These are phyloP conservation scores for Acacia crassicarpa DNA, from an alignment of 306 rosid genomes.

Conservation along the genomic window DNA sequence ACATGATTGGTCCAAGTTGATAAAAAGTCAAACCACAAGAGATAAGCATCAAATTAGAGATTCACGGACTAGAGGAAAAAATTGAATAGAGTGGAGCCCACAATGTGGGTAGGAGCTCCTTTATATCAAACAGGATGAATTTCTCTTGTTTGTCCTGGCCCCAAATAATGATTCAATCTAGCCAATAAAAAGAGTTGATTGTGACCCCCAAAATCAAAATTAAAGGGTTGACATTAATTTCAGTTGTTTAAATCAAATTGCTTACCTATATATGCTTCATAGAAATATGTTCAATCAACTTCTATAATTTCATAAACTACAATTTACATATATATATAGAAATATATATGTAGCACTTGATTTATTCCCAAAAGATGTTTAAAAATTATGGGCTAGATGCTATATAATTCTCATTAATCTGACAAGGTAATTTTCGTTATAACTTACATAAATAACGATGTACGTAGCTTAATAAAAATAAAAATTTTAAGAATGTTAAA, in stretches of 20 bases:
- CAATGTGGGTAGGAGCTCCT: slow-evolving; percentile 26
- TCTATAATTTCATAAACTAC: background rate
- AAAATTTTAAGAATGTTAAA: too few species aligned
- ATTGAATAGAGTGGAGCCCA: slow-evolving; percentile 32
- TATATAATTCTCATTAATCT: too few species aligned
- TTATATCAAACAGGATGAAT: slow-evolving; percentile 24
- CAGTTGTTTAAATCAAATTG: background rate
- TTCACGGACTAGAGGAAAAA: background rate
- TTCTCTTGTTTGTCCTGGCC: slow-evolving; percentile 28
- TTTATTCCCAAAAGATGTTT: background rate
- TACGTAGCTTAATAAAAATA: too few species aligned
- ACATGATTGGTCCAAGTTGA: background rate
- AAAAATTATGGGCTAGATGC: too few species aligned
- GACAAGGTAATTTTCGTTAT: too few species aligned
- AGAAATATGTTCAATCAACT: background rate
- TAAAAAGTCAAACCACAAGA: slow-evolving; percentile 14
- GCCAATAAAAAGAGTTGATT: slow-evolving; percentile 24
- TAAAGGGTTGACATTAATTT: slow-evolving; percentile 8
- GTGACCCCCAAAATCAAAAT: background rate
- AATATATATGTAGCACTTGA: background rate
- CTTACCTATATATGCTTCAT: background rate
- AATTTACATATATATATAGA: background rate
- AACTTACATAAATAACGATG: too few species aligned
- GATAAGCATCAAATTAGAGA: background rate
- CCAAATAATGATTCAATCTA: slow-evolving; percentile 29